phyloP scores from a whole-genome alignment of 805 yeast species.

The Wickerhamiella brachini region DNA sequence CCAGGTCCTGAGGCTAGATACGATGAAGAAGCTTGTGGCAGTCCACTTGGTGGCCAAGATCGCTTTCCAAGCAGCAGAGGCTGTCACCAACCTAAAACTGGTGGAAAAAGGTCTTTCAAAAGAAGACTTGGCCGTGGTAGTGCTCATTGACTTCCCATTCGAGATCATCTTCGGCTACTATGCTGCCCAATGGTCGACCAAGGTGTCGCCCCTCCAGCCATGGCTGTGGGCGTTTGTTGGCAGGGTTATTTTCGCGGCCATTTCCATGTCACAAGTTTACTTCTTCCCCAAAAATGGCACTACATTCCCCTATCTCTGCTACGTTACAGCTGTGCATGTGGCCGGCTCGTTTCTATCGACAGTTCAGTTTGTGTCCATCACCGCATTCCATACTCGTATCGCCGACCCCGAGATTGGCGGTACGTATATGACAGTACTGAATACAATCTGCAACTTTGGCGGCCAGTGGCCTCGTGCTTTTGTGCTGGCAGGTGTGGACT shows the following conservation, averaged over 20 bases:
- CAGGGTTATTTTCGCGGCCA: constrained; percentile 54
- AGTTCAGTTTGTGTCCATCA: constrained; percentile 84
- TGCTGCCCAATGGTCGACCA: constrained; percentile 89
- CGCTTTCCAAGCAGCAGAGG: constrained; percentile 92
- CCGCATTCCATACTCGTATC: constrained; percentile 88
- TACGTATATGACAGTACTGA: constrained; percentile 91
- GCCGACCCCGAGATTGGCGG: constrained; percentile 97
- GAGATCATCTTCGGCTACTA: constrained; percentile 91
- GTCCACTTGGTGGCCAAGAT: constrained; percentile 72
- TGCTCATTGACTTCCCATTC: constrained; percentile 87
- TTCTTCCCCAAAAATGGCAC: constrained; percentile 51
- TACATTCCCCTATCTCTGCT: constrained; percentile 41
- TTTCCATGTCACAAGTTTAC: constrained; percentile 63
- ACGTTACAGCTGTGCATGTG: constrained; percentile 70
- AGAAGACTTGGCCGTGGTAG: constrained; percentile 88
- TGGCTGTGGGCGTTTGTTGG: constrained; percentile 87
- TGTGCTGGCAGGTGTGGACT: constrained; percentile 67
- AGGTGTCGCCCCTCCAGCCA: constrained; percentile 53
- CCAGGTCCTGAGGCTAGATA: constrained; percentile 34
- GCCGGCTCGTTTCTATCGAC: constrained; percentile 87
- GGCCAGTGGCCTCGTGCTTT: constrained; percentile 96
- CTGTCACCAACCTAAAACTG: constrained; percentile 83
- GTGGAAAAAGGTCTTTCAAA: constrained; percentile 84
- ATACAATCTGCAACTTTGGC: constrained; percentile 84
- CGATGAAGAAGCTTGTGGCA: constrained; percentile 58